These are phyloP conservation scores for Catharanthus roseus DNA, from an alignment of 257 asterid genomes.

Conservation along the genomic window DNA sequence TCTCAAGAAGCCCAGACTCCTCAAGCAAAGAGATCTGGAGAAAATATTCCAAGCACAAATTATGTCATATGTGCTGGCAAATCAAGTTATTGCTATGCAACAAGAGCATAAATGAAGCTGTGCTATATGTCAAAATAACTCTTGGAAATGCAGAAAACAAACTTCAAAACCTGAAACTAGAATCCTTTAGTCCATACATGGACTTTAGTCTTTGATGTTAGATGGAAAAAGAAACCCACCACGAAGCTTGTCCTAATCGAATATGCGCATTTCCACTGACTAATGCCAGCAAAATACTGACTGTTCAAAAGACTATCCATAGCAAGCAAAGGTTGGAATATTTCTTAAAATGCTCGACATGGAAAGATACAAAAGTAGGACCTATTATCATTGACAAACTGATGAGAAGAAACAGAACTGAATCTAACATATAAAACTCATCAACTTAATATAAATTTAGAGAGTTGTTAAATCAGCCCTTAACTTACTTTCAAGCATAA, in stretches of 20 bases:
- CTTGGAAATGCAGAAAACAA: not conserved
- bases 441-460: not conserved
- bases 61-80: not conserved
- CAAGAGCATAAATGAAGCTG: not conserved
- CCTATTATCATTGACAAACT: not conserved
- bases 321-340: not conserved
- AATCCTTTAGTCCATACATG: not conserved
- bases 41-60: slow-evolving; percentile 14
- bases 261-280: not conserved
- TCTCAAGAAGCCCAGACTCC: slow-evolving; percentile 80
- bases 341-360: not conserved
- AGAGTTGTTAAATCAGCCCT: not conserved
- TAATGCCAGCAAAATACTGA: not conserved
- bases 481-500: not conserved
- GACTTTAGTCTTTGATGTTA: not conserved
- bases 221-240: not conserved
- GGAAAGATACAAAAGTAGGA: not conserved
- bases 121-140: not conserved
- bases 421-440: not conserved
- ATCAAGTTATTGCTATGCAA: not conserved
- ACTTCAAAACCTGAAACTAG: not conserved
- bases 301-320: not conserved
- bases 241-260: too few relatives aligned
- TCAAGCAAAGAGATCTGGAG: slow-evolving; percentile 76
- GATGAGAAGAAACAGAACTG: not conserved